Conservation (phyloP, 2,329 filamentous ascomycete species). For the Aspergillus ochraceoroseus region DNA sequence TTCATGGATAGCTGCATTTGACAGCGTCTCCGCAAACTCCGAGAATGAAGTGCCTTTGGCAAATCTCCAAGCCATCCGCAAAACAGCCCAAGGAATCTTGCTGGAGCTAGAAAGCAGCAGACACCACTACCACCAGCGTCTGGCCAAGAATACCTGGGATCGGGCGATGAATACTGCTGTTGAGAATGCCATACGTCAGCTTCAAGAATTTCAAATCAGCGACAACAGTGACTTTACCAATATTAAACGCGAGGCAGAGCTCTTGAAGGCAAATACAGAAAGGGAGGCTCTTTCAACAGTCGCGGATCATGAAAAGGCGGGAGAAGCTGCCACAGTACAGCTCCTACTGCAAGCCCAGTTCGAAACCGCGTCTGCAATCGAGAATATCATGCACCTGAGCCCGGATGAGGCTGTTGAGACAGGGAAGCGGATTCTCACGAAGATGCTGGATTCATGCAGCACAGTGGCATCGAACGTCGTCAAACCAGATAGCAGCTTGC, state of each 20-base stretch:
- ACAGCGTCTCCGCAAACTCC: constrained; percentile 67
- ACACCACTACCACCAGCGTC: constrained; percentile 80
- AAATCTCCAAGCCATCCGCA: constrained; percentile 70
- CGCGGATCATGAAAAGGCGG: constrained; percentile 75
- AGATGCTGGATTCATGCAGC: constrained; percentile 71
- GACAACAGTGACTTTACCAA: constrained; percentile 65
- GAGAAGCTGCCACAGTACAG: constrained; percentile 73
- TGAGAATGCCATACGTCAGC: constrained; percentile 74
- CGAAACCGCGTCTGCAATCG: constrained; percentile 78
- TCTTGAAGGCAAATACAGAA: constrained; percentile 76
- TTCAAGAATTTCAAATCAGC: constrained; percentile 63
- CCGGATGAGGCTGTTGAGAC: constrained; percentile 77
- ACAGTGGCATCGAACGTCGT: constrained; percentile 75
- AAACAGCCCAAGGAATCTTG: constrained; percentile 81
- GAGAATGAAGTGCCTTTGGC: constrained; percentile 63
- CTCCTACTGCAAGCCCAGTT: constrained; percentile 85
- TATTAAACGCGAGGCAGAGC: constrained; percentile 74
- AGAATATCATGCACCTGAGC: constrained; percentile 73
- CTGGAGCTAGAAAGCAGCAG: constrained; percentile 84
- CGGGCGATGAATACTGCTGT: constrained; percentile 80
- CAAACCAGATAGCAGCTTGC: constrained; percentile 72
- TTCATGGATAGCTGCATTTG: constrained; percentile 89
- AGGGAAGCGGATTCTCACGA: constrained; percentile 70
- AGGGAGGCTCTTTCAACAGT: constrained; percentile 73
- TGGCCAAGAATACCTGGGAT: constrained; percentile 81